Percentiles rank a stretch among this genome's conserved stretches.
Conservation (phyloP, 805 yeast genomes). For the Candida xyloterini region DNA sequence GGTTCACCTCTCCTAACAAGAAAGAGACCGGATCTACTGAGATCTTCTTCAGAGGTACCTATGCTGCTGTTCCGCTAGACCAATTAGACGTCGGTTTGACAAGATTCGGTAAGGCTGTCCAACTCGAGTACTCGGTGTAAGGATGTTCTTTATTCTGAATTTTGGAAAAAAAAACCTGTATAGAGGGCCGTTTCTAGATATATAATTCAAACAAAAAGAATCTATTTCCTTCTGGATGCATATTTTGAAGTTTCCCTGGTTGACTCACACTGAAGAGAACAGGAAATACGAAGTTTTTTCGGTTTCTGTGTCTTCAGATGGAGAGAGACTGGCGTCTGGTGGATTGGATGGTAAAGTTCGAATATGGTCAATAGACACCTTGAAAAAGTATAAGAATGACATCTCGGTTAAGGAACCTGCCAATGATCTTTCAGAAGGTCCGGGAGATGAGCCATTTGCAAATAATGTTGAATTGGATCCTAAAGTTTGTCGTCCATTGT, state of each 20-base stretch:
- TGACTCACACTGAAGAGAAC: slow-evolving; percentile 71
- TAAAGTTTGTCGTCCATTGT: slow-evolving; percentile 55
- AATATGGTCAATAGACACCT: slow-evolving; percentile 73
- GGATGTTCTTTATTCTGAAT: neutral
- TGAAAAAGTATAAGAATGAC: slow-evolving; percentile 39
- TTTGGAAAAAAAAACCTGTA: neutral
- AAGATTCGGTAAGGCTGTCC: slow-evolving; percentile 64
- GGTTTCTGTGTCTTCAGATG: slow-evolving; percentile 76
- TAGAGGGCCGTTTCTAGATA: neutral
- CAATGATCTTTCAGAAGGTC: slow-evolving; percentile 6
- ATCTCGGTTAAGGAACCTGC: slow-evolving; percentile 21
- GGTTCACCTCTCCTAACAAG: slow-evolving; percentile 64
- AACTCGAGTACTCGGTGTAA: slow-evolving; percentile 44
- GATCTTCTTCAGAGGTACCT: slow-evolving; percentile 82
- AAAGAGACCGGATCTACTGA: slow-evolving; percentile 42
- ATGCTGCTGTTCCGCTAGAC: slow-evolving; percentile 79
- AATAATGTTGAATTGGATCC: slow-evolving; percentile 26
- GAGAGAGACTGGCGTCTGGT: slow-evolving; percentile 84
- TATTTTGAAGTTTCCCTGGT: slow-evolving; percentile 69
- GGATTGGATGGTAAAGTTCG: slow-evolving; percentile 91
- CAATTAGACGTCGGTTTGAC: slow-evolving; percentile 57
- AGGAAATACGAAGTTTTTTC: slow-evolving; percentile 83
- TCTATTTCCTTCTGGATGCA: slow-evolving; percentile 41
- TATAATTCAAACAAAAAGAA: neutral
- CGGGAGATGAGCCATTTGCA: slow-evolving; percentile 1